Evolutionary conservation across 2,329 filamentous ascomycete species (phyloP), one percentile per base, ranked within the genome.

Genomic region (Scedosporium apiospermum): DNA sequence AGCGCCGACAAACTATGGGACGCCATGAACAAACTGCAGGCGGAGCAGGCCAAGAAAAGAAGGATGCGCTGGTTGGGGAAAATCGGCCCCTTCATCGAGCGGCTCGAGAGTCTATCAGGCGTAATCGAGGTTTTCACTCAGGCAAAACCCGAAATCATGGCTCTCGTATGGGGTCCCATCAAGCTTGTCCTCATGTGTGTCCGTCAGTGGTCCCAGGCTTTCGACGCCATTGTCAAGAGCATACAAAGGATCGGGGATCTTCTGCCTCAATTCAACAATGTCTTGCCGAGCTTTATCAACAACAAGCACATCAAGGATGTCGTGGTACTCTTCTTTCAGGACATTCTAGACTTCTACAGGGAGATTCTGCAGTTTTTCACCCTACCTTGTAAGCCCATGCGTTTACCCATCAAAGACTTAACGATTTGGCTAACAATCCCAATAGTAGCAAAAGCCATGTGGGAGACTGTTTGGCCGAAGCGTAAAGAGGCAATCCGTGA

Each of bases 311-410:
- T 42, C 57, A 59, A 2, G 38, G n/a, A 46, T n/a, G 12, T 59
- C 42, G 30, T 59, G 9, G 57, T n/a, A 23, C n/a, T 27, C 9
- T 59, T 23, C 3, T 59, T 23, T 42, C 1, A 6, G 38, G 57
- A 59, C n/a, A 42, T 59, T 9, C 57, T 59, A 18, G 57, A 59
- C 57, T 46, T 46, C 38, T 59, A 59, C n/a, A 16, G 16, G 18
- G 57, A 59, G 12, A 12, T 44, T 23, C 12, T 59, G 30, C 21
- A 59, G 9, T 46, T 59, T 5, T 59, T 59, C 18, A 16, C 21
- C 34, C 7, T 21, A 21, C 21, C 10, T 9, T 18, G 57, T 59
- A 59, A 42, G 34, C 26, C 41, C 2, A 14, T 23, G 12, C 23
- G 21, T 46, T 59, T 23, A 46, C 23, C 34, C 7, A 6, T 46